Evolutionary conservation across 345 rosid species (phyloP), one percentile per base, ranked within the genome.

Genomic region (Lagerstroemia speciosa): DNA sequence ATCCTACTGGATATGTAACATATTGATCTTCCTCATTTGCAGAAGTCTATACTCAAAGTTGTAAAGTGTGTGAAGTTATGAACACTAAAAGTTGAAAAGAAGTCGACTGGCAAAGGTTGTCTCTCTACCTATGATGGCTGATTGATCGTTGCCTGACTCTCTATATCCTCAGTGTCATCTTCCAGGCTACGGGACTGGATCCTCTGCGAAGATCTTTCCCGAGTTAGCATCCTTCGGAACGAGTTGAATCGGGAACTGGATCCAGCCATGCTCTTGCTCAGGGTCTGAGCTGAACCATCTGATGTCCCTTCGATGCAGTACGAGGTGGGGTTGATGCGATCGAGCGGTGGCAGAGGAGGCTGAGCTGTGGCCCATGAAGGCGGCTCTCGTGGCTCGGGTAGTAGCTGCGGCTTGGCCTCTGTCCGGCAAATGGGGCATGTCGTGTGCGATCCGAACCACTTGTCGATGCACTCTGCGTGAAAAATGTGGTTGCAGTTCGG

Each of bases 401-500:
- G 78, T 67, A 67, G 71, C 77, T 73, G 43, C 3, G 96, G 96
- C 84, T 81, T 81, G 15, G 83, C 98, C 75, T 85, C 94, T 2
- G 84, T 71, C 5, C 98, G 84, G 77, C 98, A 92, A 65, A 90
- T 70, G 0, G 98, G 98, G 68, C 98, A 90, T 0, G 86, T 89
- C 22, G 95, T 76, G 19, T 62, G 84, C 8, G 84, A 75, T 52
- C 76, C 45, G 38, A 92, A 65, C 98, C 96, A 92, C 62, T 70
- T 77, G 69, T 92, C 91, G 11, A 92, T 77, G 68, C 98, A 92
- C 45, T 74, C 79, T 0, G 77, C 85, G 38, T 90, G 96, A 68
- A 92, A 92, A n/a, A 74, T 74, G 72, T 90, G 98, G 55, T 81
- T 83, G 68, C 95, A 92, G 32, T 87, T 88, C 1, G 98, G 98